Base-by-base conservation (phyloP, 176 grass and related monocot species). In the Aegilops sharonensis region DNA sequence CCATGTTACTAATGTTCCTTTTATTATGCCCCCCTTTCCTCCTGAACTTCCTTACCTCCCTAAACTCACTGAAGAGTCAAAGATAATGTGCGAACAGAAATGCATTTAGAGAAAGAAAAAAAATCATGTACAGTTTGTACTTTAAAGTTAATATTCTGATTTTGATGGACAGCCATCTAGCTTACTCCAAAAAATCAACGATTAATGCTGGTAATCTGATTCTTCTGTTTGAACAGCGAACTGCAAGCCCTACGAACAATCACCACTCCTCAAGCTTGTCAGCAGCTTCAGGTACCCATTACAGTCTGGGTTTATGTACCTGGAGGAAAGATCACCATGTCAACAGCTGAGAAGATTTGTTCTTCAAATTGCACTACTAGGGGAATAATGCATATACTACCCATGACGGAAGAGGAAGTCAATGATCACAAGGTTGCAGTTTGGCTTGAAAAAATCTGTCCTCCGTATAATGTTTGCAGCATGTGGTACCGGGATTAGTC, bases 371-470 rank as follows among this genome's bases (percentile, higher is more conserved):
- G 23, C 11, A 25, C 27, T 40, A 32, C 12, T n/a, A 12, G 27
- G 31, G 64, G 10, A 32, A 87, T 2, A 65, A 50, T 61, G 52
- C 20, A 61, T 68, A 25, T 48, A 78, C 21, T 88, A 95, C 95
- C 95, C 95, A 85, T 98, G 93, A 77, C 91, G 95, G 81, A 92
- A 92, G 37, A 98, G 86, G 78, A 93, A 98, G 52, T 98, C 93
- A 3, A 92, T 89, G 39, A 98, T 92, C 37, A 98, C 93, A 73
- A 98, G 87, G 65, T 81, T 88, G 78, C 95, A 95, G 31, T 98
- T 98, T 65, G 89, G 72, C 74, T 98, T 98, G 83, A 92, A 95
- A 82, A 91, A 91, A 31, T 89, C 74, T 54, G 93, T 95, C 48
- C 89, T 93, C 35, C 68, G 61, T 31, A 98, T 79, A 39, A 95